Conservation (phyloP, 179 eudicot genomes). For the Silene noctiflora region DNA sequence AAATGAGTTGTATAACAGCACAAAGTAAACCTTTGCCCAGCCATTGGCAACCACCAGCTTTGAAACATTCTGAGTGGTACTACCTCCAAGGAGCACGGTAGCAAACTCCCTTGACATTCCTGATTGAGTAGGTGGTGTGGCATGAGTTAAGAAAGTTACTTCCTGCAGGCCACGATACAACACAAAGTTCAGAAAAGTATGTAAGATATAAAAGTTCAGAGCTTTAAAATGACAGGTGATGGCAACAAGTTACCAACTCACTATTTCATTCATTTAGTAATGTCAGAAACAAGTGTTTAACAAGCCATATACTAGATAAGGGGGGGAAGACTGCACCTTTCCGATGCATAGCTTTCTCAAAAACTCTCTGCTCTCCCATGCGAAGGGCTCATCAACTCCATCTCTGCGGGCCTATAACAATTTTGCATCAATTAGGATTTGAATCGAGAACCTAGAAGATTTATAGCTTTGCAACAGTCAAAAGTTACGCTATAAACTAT, state of each 20-base stretch:
- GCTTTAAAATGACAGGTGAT: background rate
- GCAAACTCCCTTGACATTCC: conserved; percentile 75
- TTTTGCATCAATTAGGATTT: conserved; percentile 2
- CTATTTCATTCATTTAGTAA: background rate
- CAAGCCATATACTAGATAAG: background rate
- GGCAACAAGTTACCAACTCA: background rate
- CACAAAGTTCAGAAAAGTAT: background rate
- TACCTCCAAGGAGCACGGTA: conserved; percentile 63
- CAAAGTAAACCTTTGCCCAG: conserved; percentile 84
- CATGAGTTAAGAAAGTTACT: conserved; percentile 74
- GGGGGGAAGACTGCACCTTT: conserved; percentile 48
- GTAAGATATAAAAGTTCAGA: conserved; percentile 3
- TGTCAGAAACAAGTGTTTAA: background rate
- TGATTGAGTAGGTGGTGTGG: conserved; percentile 45
- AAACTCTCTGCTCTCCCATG: conserved; percentile 95
- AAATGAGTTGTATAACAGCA: background rate
- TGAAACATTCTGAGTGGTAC: conserved; percentile 44
- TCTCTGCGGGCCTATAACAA: conserved; percentile 80
- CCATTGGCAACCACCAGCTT: conserved; percentile 73
- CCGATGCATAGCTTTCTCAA: conserved; percentile 91
- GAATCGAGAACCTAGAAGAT: background rate
- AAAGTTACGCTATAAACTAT: background rate
- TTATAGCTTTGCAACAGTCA: background rate
- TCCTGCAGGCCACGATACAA: conserved; percentile 43
- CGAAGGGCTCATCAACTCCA: conserved; percentile 84